Base-by-base conservation (phyloP, 1,284 basidiomycete species). In the Moesziomyces parantarcticus region DNA sequence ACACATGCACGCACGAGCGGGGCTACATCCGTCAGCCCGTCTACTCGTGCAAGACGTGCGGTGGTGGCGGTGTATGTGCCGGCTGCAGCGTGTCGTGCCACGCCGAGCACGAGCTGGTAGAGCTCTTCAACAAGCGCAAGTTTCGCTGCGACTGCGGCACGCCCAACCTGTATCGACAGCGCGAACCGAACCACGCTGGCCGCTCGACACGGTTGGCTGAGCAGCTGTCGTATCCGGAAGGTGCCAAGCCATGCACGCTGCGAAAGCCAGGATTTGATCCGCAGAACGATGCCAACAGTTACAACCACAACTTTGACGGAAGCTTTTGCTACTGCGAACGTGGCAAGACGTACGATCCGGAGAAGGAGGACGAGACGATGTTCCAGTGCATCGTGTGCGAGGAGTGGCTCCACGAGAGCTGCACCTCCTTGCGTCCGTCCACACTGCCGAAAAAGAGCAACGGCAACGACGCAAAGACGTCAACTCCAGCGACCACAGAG, bases 401-500 rank as follows among this genome's bases (percentile, higher is more conserved):
- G 62, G 84, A 85, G 50, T 86, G 85, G 85, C 67, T 82, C 2
- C 85, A 85, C 66, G 80, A 84, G 58, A 77, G 75, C 40, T 85
- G 82, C 47, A 83, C 76, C 29, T 75, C 62, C 34, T 69, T 79
- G 58, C 69, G 46, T 41, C 69, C 29, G 49, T 23, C 51, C 20
- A 25, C 44, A 16, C 36, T 39, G 36, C 36, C 36, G 1, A 39
- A 18, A 16, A 0, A 13, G 16, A 16, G 7, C 14, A 18, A 14
- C 18, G 36, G 36, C 36, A 14, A 18, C 14, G 16, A 18, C 5
- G 36, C 2, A n/a, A 18, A 39, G 36, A 32, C 14, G 16, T 32
- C 29, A 3, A 13, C 29, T 13, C 10, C 29, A 32, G 10, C 29
- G 11, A 32, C 29, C 29, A 32, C 29, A 8, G 26, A n/a, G 4